Evolutionary conservation across 495 filamentous ascomycete genomes (phyloP), one percentile per base, ranked within the genome.

Genomic region (Coniosporium apollinis): DNA sequence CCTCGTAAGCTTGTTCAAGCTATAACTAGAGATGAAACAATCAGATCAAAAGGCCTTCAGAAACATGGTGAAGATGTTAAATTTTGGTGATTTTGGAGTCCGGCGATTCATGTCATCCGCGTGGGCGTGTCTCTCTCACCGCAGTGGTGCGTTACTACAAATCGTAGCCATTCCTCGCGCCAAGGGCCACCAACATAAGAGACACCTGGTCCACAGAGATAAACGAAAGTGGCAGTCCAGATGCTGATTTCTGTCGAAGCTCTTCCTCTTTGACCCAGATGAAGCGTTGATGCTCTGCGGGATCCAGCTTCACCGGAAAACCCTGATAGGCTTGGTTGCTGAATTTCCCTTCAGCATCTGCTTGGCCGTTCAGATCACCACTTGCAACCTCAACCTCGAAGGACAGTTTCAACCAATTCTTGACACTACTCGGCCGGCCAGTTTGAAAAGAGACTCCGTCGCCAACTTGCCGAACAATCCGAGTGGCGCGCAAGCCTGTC

Each of bases 401-500:
- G 10, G 54, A 59, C 18, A 59, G 44, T 44, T 68, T 69, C 34
- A 47, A 16, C 56, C 50, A 60, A 15, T 19, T 15, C 22, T 29
- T 34, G 6, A 41, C 46, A 2, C 10, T 36, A 4, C 33, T 33
- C 19, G 33, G 36, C 6, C 38, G 30, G 0, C 17, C 24, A 10
- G 38, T 37, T 13, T 22, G 17, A 15, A 53, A 61, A 10, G 50
- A 50, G n/a, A 52, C 35, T 30, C 44, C 51, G 15, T 44, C 32
- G 0, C 47, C 44, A 5, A 69, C 63, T 25, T 58, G 50, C 29
- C 62, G 55, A 3, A 60, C 48, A 24, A 76, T 47, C 10, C 43
- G 45, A 17, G 52, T 57, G 0, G 70, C 61, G 29, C 55, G 50
- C 31, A 77, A 42, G 2, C 70, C 73, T 0, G 65, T 70, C 46